A percentile compares a stretch with the other conserved stretches of the same genome.
Evolutionary conservation across 176 grass and related monocot species (phyloP).

Genomic region (Musa beccarii): DNA sequence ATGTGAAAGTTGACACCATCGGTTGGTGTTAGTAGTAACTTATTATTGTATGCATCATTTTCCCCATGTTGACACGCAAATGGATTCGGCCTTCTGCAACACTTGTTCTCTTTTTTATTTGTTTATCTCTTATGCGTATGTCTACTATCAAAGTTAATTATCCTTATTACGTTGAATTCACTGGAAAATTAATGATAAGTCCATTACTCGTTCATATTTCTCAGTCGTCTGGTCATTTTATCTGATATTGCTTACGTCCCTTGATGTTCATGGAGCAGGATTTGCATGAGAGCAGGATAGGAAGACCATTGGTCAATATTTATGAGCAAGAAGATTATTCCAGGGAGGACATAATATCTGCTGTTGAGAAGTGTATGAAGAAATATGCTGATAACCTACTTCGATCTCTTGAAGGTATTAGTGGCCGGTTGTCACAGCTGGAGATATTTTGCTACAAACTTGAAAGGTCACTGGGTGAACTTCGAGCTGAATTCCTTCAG

Average conservation of each 20-base stretch:
- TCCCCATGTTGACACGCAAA: too few relatives aligned
- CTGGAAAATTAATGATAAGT: background rate
- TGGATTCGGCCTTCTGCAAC: too few relatives aligned
- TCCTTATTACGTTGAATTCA: background rate
- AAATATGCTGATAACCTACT: conserved; percentile 91
- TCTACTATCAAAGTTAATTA: too few relatives aligned
- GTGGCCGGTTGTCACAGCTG: conserved; percentile 73
- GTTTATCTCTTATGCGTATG: too few relatives aligned
- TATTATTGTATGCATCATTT: too few relatives aligned
- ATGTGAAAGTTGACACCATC: too few relatives aligned
- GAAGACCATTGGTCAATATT: conserved; percentile 64
- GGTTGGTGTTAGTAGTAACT: too few relatives aligned
- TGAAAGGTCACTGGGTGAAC: conserved; percentile 81
- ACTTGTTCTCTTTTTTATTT: too few relatives aligned
- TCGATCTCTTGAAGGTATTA: conserved; percentile 76
- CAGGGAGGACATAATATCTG: conserved; percentile 43
- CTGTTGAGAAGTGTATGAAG: conserved; percentile 88
- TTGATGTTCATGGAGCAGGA: conserved; percentile 35
- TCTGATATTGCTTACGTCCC: background rate
- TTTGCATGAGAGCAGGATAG: conserved; percentile 40
- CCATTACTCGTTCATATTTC: background rate
- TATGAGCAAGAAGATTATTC: conserved; percentile 61
- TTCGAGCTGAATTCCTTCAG: conserved; percentile 73
- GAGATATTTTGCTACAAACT: conserved; percentile 90
- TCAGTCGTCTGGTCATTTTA: background rate